phyloP scores from a whole-genome alignment of 164 flowering plant species.

The Cinnamomum micranthum region DNA sequence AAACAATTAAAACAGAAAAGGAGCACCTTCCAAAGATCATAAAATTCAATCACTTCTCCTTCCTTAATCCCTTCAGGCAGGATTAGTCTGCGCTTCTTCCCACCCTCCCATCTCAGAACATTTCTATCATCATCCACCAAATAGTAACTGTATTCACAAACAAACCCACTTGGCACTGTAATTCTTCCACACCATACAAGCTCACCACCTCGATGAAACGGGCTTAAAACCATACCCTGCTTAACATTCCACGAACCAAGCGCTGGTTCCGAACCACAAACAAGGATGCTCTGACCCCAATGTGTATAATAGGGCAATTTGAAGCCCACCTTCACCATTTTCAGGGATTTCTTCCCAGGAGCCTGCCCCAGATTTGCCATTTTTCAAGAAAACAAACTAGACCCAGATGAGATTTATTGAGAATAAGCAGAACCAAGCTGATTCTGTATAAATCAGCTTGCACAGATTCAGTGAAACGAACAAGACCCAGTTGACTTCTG shows the following conservation, averaged over 20 bases:
- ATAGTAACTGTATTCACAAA: constrained; percentile 74
- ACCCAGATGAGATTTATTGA: constrained; percentile 1
- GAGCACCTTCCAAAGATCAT: constrained; percentile 92
- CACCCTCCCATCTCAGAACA: constrained; percentile 75
- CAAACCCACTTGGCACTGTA: constrained; percentile 49
- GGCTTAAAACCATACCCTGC: constrained; percentile 62
- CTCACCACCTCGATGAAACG: constrained; percentile 60
- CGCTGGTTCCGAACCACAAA: constrained; percentile 75
- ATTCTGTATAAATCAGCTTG: too few species aligned
- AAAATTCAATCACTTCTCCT: constrained; percentile 62
- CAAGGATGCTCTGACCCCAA: constrained; percentile 83
- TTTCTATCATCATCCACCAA: constrained; percentile 72
- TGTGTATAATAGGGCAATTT: constrained; percentile 78
- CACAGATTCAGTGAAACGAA: constrained; percentile 1
- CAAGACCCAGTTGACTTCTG: constrained; percentile 2
- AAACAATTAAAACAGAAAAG: neutral
- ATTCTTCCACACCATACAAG: constrained; percentile 74
- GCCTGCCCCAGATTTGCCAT: constrained; percentile 56
- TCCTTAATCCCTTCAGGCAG: constrained; percentile 48
- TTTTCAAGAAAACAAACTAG: constrained; percentile 10
- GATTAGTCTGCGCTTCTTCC: constrained; percentile 51
- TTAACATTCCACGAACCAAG: constrained; percentile 91
- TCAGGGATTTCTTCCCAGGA: constrained; percentile 35
- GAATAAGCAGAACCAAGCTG: neutral
- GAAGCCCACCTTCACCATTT: constrained; percentile 57